Percentiles rank a stretch among this genome's conserved stretches.
phyloP scores from a whole-genome alignment of 495 filamentous ascomycete genomes.

The Lepidopterella palustris region DNA sequence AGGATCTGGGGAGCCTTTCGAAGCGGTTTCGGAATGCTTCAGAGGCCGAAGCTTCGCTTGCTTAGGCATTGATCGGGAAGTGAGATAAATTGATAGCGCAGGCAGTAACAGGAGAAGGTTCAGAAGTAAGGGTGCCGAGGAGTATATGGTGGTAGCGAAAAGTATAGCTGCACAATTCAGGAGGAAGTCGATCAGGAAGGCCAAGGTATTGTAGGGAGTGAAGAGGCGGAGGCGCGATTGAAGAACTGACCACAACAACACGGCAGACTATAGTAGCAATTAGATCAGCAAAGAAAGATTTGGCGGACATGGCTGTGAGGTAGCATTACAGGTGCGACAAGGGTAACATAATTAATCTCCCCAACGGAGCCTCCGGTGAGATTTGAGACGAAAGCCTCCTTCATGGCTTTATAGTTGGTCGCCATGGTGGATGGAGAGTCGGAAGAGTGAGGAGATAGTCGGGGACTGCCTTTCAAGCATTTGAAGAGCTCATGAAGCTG shows the following conservation, averaged over 20 bases:
- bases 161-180: conserved; percentile 77
- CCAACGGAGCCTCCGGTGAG: conserved; percentile 74
- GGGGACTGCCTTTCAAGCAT: not conserved
- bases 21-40: conserved; percentile 30
- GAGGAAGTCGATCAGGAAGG: conserved; percentile 71
- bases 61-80: not conserved
- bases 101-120: conserved; percentile 68
- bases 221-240: conserved; percentile 87
- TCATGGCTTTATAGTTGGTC: conserved; percentile 69
- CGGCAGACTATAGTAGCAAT: conserved; percentile 55
- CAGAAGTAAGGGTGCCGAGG: conserved; percentile 64
- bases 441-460: not conserved
- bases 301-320: conserved; percentile 2
- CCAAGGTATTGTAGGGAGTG: conserved; percentile 59
- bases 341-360: conserved; percentile 81
- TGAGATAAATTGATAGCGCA: conserved; percentile 53
- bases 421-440: not conserved
- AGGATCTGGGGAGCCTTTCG: conserved; percentile 32
- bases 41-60: conserved; percentile 51
- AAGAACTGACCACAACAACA: conserved; percentile 81
- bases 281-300: conserved; percentile 4
- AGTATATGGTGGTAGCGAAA: conserved; percentile 82
- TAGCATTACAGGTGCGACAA: conserved; percentile 70
- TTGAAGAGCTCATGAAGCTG: not conserved
- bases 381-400: conserved; percentile 93